Evolutionary conservation across 2,329 filamentous ascomycete species (phyloP).

Genomic region (Grosmannia huntii): DNA sequence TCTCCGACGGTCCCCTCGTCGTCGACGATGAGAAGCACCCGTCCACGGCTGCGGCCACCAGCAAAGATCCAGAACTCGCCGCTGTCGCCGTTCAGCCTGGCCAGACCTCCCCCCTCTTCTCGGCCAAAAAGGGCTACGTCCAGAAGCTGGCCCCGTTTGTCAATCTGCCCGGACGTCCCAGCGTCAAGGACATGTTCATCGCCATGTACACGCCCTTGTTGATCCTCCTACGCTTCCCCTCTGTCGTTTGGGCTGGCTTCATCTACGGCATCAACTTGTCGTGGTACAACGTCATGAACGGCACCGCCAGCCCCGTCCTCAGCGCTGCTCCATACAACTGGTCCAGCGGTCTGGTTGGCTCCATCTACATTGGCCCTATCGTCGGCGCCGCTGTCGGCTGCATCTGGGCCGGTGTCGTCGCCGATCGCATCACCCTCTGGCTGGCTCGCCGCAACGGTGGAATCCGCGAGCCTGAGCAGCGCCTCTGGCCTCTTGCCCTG

Average conservation of each 20-base stretch:
- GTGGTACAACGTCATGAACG: constrained; percentile 18
- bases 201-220: constrained; percentile 4
- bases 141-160: constrained; percentile 2
- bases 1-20: not conserved
- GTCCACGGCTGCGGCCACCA: not conserved
- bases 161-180: constrained; percentile 11
- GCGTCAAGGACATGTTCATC: constrained; percentile 12
- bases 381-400: constrained; percentile 13
- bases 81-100: not conserved
- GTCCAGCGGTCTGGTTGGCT: constrained; percentile 11
- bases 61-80: not conserved
- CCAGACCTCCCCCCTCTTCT: not conserved
- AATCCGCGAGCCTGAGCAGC: constrained; percentile 20
- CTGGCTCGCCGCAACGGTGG: constrained; percentile 28
- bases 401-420: constrained; percentile 12
- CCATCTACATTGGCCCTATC: constrained; percentile 11
- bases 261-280: constrained; percentile 16
- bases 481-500: constrained; percentile 17
- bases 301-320: constrained; percentile 13
- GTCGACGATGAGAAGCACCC: not conserved
- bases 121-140: not conserved
- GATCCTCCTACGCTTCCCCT: constrained; percentile 7
- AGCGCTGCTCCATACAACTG: constrained; percentile 14
- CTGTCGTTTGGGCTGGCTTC: constrained; percentile 13
- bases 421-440: constrained; percentile 14